Percentiles rank a stretch among this genome's conserved stretches.
These are phyloP conservation scores for Bombardia bombarda DNA, from an alignment of 495 filamentous ascomycete genomes.

Conservation along the genomic window DNA sequence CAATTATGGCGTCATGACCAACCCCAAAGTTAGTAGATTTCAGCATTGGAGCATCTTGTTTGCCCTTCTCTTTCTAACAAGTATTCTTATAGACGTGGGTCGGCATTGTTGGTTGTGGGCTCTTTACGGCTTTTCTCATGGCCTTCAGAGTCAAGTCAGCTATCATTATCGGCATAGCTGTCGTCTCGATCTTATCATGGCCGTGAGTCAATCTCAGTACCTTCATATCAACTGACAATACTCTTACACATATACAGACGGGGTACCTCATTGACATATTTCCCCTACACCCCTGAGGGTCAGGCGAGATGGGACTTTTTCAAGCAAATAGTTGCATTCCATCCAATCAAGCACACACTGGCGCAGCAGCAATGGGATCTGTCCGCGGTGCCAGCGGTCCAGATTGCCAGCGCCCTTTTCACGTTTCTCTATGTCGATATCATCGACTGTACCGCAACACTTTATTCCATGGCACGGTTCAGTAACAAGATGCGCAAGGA, in stretches of 20 bases:
- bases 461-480: conserved; percentile 80
- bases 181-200: conserved; percentile 79
- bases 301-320: conserved; percentile 66
- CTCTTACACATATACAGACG: conserved; percentile 30
- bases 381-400: conserved; percentile 36
- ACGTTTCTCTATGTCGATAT: conserved; percentile 87
- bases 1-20: conserved; percentile 52
- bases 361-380: conserved; percentile 62
- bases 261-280: conserved; percentile 66
- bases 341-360: conserved; percentile 61
- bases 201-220: conserved; percentile 35
- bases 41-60: not conserved
- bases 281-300: conserved; percentile 60
- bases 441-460: conserved; percentile 53
- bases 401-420: conserved; percentile 67
- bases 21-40: conserved; percentile 42
- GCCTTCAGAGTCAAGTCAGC: conserved; percentile 72
- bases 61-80: conserved; percentile 11
- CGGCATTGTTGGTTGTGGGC: conserved; percentile 68
- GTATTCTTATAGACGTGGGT: conserved; percentile 53
- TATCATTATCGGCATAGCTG: conserved; percentile 71
- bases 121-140: conserved; percentile 70
- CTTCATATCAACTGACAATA: not conserved
- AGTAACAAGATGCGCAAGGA: conserved; percentile 51
- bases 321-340: conserved; percentile 68